Conservation (phyloP, 1,284 basidiomycete species). For the Neotropicomus parvogracilis region DNA sequence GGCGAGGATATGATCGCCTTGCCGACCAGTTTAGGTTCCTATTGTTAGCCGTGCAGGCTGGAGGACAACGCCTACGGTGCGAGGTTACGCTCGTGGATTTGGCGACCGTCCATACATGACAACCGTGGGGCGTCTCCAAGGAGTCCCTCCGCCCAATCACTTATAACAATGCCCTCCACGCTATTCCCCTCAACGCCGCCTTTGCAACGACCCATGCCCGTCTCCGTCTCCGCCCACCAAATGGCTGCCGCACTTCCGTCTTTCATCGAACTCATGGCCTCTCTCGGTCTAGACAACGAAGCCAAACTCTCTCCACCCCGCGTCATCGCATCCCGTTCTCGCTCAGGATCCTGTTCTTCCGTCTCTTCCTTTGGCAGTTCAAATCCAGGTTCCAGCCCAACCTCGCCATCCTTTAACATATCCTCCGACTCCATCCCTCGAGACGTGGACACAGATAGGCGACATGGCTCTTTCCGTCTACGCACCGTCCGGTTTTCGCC, state of each 20-base stretch:
- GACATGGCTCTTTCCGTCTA: conserved; percentile 35
- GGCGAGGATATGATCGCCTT: conserved; percentile 30
- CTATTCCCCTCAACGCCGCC: conserved; percentile 39
- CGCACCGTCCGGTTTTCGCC: conserved; percentile 58
- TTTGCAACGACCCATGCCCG: conserved; percentile 27
- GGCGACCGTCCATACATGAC: conserved; percentile 36
- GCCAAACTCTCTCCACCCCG: conserved; percentile 28
- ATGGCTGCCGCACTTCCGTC: conserved; percentile 70
- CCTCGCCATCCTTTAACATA: conserved; percentile 35
- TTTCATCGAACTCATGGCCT: conserved; percentile 79
- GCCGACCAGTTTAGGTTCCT: conserved; percentile 31
- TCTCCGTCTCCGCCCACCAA: conserved; percentile 25
- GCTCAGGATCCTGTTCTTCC: conserved; percentile 35
- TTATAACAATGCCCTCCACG: conserved; percentile 30
- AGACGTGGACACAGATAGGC: conserved; percentile 35
- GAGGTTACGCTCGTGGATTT: conserved; percentile 44
- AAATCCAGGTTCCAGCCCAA: conserved; percentile 28
- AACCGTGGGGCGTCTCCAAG: conserved; percentile 39
- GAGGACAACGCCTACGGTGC: conserved; percentile 35
- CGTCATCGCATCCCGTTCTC: conserved; percentile 24
- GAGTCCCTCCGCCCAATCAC: conserved; percentile 13
- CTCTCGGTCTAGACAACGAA: conserved; percentile 62
- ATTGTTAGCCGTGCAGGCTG: conserved; percentile 35
- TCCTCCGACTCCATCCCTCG: conserved; percentile 44
- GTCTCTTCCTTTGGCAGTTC: conserved; percentile 30